phyloP scores from a whole-genome alignment of 306 rosid genomes.

The Cercis canadensis region DNA sequence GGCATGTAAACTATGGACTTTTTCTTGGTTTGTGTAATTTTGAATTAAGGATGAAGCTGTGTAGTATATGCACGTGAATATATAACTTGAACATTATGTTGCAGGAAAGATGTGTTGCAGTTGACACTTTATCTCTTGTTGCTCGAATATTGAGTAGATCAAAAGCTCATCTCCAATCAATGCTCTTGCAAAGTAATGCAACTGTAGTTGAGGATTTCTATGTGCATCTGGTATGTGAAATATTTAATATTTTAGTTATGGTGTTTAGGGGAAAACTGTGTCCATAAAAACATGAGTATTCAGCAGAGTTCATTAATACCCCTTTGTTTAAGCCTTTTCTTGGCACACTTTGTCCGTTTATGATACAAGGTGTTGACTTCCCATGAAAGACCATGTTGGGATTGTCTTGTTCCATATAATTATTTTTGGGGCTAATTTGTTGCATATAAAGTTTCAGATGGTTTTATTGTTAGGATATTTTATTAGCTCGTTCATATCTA shows the following conservation, averaged over 20 bases:
- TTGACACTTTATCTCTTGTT: slow-evolving; percentile 80
- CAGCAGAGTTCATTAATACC: not conserved
- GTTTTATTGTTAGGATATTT: not conserved
- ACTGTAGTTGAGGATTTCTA: slow-evolving; percentile 91
- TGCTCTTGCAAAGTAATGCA: slow-evolving; percentile 86
- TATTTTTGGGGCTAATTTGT: too few relatives aligned
- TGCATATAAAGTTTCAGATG: not conserved
- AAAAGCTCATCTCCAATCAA: slow-evolving; percentile 85
- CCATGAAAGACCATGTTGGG: slow-evolving; percentile 28
- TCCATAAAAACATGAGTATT: not conserved
- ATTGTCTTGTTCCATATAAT: slow-evolving; percentile 4
- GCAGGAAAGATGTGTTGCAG: slow-evolving; percentile 98
- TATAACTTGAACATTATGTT: slow-evolving; percentile 40
- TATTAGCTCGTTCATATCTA: too few relatives aligned
- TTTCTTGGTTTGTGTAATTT: slow-evolving; percentile 34
- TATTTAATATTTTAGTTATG: slow-evolving; percentile 24
- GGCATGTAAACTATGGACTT: slow-evolving; percentile 27
- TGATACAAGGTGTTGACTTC: slow-evolving; percentile 19
- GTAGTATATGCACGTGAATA: slow-evolving; percentile 36
- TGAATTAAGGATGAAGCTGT: slow-evolving; percentile 23
- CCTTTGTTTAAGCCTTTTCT: slow-evolving; percentile 24
- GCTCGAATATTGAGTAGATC: slow-evolving; percentile 86
- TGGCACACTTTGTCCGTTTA: not conserved
- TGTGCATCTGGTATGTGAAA: slow-evolving; percentile 76
- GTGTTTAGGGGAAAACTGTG: slow-evolving; percentile 3